Base-by-base conservation (phyloP, 2,329 filamentous ascomycete species). In the Colletotrichum tamarilloi region DNA sequence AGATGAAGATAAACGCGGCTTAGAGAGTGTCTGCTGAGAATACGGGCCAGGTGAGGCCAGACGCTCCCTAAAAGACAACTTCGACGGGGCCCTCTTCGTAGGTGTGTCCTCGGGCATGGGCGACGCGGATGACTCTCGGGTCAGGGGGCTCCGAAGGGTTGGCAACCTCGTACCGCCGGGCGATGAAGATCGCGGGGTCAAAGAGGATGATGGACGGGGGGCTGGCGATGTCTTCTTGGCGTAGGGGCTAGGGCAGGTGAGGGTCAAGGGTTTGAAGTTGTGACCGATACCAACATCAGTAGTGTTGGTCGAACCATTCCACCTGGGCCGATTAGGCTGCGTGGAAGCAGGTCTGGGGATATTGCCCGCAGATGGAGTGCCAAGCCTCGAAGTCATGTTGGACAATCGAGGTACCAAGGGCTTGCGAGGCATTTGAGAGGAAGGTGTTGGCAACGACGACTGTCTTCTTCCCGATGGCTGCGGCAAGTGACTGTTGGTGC, bases 301-400 rank as follows among this genome's bases (percentile, higher is more conserved):
- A 5, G 89, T 88, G 77, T 92, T 94, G 6, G 91, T 90, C 35
- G 91, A 93, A 12, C 78, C 79, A 78, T 92, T 96, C 94, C 94
- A 97, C 71, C 91, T 88, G 4, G 94, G 94, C 63, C 92, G 90
- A 69, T 89, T 86, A 70, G 88, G 80, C 42, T 86, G 76, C 12
- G 85, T 85, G 2, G 86, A 84, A 52, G 84, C 79, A 68, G 88
- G 84, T 63, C 87, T 85, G 67, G 87, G 80, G 62, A 84, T 78
- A 68, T 77, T 81, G 67, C 59, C 55, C 60, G 77, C 82, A 76
- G 82, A 84, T 77, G 71, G 80, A 77, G 75, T 85, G 4, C 83
- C 87, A 5, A 89, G 87, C 0, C 89, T 90, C 12, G 86, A 84
- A 26, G 85, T 81, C 38, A 87, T 80, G 7, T 84, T 86, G 3